These are phyloP conservation scores for Fomitopsis palustris DNA, from an alignment of 1,284 basidiomycete genomes.

Conservation along the genomic window DNA sequence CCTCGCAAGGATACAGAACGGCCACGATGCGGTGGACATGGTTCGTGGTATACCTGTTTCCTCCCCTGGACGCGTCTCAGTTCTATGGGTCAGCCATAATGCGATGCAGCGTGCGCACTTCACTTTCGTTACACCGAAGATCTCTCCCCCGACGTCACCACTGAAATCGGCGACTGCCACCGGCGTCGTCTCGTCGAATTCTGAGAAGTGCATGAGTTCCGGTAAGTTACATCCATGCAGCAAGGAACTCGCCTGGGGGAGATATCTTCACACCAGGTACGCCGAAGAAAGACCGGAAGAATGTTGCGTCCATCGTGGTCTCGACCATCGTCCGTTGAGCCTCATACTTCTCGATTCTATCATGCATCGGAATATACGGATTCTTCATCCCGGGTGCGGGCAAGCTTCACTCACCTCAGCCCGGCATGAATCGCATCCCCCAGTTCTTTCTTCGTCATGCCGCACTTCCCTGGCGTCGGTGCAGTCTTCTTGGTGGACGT, in stretches of 20 bases:
- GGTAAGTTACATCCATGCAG: neutral
- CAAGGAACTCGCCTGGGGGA: neutral
- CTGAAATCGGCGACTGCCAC: neutral
- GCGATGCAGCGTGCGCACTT: neutral
- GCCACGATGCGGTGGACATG: neutral
- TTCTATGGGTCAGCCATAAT: neutral
- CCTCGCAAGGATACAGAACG: neutral
- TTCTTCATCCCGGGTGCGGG: neutral
- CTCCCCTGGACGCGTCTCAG: neutral
- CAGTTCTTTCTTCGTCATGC: neutral
- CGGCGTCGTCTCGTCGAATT: neutral
- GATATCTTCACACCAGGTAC: neutral
- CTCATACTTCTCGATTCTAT: neutral
- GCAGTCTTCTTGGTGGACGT: neutral
- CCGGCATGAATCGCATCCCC: neutral
- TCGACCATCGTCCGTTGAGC: neutral
- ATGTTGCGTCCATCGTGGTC: neutral
- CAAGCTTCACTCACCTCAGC: neutral
- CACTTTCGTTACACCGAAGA: neutral
- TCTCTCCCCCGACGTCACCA: neutral
- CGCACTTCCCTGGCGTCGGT: neutral
- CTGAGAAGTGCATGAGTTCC: neutral
- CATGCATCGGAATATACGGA: neutral
- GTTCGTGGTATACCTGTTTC: neutral
- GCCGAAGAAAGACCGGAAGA: neutral